Base-by-base conservation (phyloP, 257 asterid species). In the Datura wrightii region DNA sequence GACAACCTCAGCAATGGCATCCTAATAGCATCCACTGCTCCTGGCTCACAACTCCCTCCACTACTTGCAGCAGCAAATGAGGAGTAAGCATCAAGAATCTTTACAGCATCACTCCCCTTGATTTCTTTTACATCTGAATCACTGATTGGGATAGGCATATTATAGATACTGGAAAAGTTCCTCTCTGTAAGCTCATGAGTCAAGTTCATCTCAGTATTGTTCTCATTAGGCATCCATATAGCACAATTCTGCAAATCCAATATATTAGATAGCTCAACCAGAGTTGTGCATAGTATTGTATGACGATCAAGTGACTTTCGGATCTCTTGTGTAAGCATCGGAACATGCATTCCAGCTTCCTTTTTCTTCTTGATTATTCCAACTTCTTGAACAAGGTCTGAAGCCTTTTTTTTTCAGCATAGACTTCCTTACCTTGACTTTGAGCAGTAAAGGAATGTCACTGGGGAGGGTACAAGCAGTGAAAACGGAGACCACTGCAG, bases 321-420 rank as follows among this genome's bases (percentile, higher is more conserved):
- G 41, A 93, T 96, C 92, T 94, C 99, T 58, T 90, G 98, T 18
- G 99, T 96, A 34, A 96, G 94, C 99, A 96, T 96, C 58, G 97
- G 89, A 18, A 96, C 99, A 67, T 96, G 97, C 92, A 88, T 85
- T 10, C 92, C 97, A 24, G 95, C 97, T 88, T 94, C 99, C 70
- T 85, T 91, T 86, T 92, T 94, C 89, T 84, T 89, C 91, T 87
- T 93, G 72, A 92, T 96, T 41, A 89, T 86, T 39, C 93, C 97
- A 81, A 96, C 98, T 88, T 94, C 94, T 18, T 94, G 91, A 80
- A 88, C 97, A 86, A 96, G 98, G 87, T 96, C 97, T 94, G 94
- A 90, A 3, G 97, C 84, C 93, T 96, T 96, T 82, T 92, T 92
- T 88, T 85, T 85, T 84, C 31, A 96, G 91, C 97, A 96, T 88